Evolutionary conservation across 2,329 filamentous ascomycete species (phyloP).

Genomic region (Calonectria leucothoes): DNA sequence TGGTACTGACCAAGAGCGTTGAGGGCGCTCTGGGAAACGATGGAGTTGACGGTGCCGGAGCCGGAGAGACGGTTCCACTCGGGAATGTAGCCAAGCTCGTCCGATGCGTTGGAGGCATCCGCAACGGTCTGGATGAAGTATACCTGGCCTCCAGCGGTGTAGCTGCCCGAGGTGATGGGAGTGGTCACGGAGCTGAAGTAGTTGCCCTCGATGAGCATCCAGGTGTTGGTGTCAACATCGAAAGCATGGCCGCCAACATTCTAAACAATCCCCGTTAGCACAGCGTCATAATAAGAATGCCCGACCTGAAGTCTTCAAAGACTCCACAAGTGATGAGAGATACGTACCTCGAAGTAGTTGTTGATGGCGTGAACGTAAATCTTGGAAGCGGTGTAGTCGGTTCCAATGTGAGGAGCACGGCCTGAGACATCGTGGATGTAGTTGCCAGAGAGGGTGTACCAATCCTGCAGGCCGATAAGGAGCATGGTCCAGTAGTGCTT

Average conservation of each 20-base stretch:
- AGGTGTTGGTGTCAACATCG: slow-evolving; percentile 56
- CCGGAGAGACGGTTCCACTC: slow-evolving; percentile 20
- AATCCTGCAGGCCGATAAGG: slow-evolving; percentile 55
- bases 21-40: slow-evolving; percentile 17
- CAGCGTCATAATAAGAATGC: not conserved
- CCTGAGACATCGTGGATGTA: slow-evolving; percentile 69
- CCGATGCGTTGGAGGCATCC: slow-evolving; percentile 24
- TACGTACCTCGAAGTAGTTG: slow-evolving; percentile 64
- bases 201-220: slow-evolving; percentile 66
- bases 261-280: not conserved
- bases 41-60: slow-evolving; percentile 16
- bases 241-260: slow-evolving; percentile 65
- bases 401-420: slow-evolving; percentile 66
- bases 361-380: slow-evolving; percentile 68
- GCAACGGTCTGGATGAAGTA: slow-evolving; percentile 41
- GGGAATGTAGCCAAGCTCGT: not conserved
- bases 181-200: slow-evolving; percentile 64
- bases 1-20: slow-evolving; percentile 20
- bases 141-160: slow-evolving; percentile 33
- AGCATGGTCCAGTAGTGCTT: slow-evolving; percentile 71
- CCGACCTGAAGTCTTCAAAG: not conserved
- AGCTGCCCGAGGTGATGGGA: slow-evolving; percentile 34
- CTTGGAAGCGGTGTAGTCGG: slow-evolving; percentile 47
- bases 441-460: slow-evolving; percentile 65
- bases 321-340: no score